A percentile compares a stretch with the other conserved stretches of the same genome.
phyloP scores from a whole-genome alignment of 1,139 yeast genomes.

The Saccharomyces hybrid region DNA sequence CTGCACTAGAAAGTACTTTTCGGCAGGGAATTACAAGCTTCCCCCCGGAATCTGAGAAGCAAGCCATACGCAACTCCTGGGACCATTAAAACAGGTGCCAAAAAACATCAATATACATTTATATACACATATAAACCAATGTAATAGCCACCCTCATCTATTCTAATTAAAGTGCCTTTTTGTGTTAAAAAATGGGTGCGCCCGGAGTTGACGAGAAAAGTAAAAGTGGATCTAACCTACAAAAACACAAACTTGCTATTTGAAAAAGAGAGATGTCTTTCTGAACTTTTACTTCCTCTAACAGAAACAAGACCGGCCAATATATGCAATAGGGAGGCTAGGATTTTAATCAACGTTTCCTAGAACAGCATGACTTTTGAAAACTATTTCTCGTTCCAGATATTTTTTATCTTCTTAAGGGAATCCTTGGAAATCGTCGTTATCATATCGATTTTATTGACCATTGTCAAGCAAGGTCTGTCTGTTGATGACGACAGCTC shows the following conservation, averaged over 20 bases:
- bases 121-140: constrained; percentile 7
- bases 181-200: not conserved
- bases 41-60: constrained; percentile 20
- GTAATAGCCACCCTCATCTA: not conserved
- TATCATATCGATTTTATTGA: constrained; percentile 79
- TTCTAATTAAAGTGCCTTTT: not conserved
- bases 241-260: not conserved
- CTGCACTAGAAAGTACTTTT: constrained; percentile 31
- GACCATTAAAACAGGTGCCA: not conserved
- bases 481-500: constrained; percentile 22
- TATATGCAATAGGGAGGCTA: not conserved
- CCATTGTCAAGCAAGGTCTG: constrained; percentile 69
- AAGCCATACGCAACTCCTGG: not conserved
- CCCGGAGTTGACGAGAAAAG: not conserved
- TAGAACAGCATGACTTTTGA: constrained; percentile 23
- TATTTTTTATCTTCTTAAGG: constrained; percentile 81
- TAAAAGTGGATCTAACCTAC: not conserved
- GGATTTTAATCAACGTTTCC: not conserved
- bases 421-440: constrained; percentile 87
- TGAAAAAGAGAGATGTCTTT: not conserved
- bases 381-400: constrained; percentile 36
- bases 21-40: constrained; percentile 21
- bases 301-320: not conserved
- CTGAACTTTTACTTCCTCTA: constrained; percentile 5
- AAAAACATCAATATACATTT: not conserved